Conservation (phyloP, 352 stramenopile genomes). For the Globisporangium viniferum region DNA sequence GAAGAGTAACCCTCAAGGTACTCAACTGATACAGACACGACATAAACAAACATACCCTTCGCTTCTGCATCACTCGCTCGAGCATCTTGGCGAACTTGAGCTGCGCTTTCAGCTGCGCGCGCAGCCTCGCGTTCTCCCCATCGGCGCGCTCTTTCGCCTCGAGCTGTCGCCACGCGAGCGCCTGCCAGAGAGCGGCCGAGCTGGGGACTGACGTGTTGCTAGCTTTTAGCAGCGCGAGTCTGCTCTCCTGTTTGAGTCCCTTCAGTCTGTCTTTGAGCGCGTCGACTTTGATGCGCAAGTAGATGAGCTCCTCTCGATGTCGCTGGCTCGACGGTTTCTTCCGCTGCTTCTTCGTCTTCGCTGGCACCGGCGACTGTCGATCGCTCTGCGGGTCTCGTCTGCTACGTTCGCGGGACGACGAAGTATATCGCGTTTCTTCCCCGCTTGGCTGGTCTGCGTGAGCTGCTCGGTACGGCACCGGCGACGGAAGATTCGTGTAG, state of each 20-base stretch:
- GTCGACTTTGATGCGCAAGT: not conserved
- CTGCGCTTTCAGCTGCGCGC: not conserved
- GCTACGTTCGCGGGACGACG: too few relatives aligned
- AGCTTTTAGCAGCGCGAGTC: not conserved
- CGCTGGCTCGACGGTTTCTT: slow-evolving; percentile 3
- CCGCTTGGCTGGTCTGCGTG: not conserved
- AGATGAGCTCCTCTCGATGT: slow-evolving; percentile 6
- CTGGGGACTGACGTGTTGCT: not conserved
- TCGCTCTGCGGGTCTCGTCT: too few relatives aligned
- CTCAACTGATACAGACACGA: too few relatives aligned
- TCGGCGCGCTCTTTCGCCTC: not conserved
- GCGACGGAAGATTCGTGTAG: not conserved
- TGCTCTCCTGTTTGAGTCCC: not conserved
- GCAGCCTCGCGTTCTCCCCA: not conserved
- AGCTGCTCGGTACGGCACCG: not conserved
- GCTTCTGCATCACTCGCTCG: not conserved
- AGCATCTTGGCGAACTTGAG: not conserved
- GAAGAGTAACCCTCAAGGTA: too few relatives aligned
- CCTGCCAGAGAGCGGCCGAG: not conserved
- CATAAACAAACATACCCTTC: not conserved
- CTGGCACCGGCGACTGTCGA: too few relatives aligned
- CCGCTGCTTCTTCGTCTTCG: slow-evolving; percentile 1
- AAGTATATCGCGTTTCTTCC: too few relatives aligned
- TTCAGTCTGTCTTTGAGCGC: not conserved
- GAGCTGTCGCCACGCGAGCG: not conserved